Base-by-base conservation (phyloP, 768 basidiomycete genomes). In the Rhodotorula babjevae region DNA sequence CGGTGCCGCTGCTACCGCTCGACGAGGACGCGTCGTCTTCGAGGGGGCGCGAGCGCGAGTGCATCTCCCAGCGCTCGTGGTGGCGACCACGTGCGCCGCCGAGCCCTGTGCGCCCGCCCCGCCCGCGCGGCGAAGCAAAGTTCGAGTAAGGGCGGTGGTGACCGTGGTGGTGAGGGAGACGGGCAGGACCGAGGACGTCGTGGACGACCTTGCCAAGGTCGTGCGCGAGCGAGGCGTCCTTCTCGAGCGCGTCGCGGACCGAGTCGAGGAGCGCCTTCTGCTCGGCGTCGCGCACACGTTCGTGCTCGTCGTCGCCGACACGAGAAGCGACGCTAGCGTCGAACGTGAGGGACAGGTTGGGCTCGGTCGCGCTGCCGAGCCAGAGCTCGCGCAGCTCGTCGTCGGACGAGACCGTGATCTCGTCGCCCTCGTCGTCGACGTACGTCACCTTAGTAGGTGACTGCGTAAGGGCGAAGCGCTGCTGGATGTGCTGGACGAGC, bases 371-470 rank as follows among this genome's bases (percentile, higher is more conserved):
- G 18, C 11, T 40, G 27, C 23, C 50, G 25, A 12, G 25, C 50
- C 40, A 44, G 3, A 64, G n/a, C 53, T 64, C 63, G 8, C n/a
- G 42, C 27, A 64, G n/a, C 40, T 64, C 63, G 12, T 23, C 63
- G 42, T 42, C 27, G 27, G 33, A 29, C 6, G 63, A 64, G 3
- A 64, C 16, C 7, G 63, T 64, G 52, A 64, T 64, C 42, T 64
- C 63, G 63, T 56, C 63, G 6, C 42, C 63, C 2, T 64, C 52
- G 27, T 46, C 63, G 53, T 64, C 63, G 53, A 42, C 8, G 63
- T 64, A 64, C 40, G 42, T 55, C 53, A 64, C 25, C 1, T 53
- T 53, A 27, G 27, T 5, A 9, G 63, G 63, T 3, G 63, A 6
- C 7, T 16, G 14, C n/a, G n/a, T 16, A 52, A 64, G 63, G 7